Evolutionary conservation across 768 basidiomycete species (phyloP).

Genomic region (Nevesoporus exiguus): DNA sequence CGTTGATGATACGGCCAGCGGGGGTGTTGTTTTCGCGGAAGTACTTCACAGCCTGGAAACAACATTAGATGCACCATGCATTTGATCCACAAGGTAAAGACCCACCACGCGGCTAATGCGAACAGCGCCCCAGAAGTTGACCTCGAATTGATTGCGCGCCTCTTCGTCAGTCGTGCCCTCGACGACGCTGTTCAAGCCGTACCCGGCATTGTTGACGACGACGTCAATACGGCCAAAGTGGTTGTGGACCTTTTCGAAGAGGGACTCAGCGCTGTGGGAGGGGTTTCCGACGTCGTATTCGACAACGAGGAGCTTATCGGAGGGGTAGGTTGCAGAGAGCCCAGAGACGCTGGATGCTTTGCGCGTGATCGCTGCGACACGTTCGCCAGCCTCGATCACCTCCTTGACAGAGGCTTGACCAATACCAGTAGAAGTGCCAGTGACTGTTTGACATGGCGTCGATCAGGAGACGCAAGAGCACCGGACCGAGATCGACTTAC

Average conservation of each 20-base stretch:
- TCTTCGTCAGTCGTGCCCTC: conserved; percentile 26
- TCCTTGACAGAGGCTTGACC: conserved; percentile 32
- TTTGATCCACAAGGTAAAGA: not conserved
- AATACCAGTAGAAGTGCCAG: conserved; percentile 40
- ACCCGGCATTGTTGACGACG: conserved; percentile 35
- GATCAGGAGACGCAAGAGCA: not conserved
- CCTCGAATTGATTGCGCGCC: conserved; percentile 29
- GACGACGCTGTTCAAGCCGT: conserved; percentile 22
- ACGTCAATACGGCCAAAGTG: conserved; percentile 33
- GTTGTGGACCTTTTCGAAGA: conserved; percentile 20
- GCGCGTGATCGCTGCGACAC: conserved; percentile 27
- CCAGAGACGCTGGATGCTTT: conserved; percentile 19
- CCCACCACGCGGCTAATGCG: conserved; percentile 24
- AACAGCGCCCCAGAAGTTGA: conserved; percentile 33
- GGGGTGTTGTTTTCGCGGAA: conserved; percentile 31
- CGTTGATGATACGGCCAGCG: conserved; percentile 22
- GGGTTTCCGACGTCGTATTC: conserved; percentile 31
- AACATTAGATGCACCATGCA: not conserved
- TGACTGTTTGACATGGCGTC: conserved; percentile 27
- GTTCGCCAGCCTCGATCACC: conserved; percentile 25
- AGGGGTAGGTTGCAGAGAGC: conserved; percentile 13
- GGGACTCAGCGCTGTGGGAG: conserved; percentile 10
- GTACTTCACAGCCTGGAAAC: conserved; percentile 22
- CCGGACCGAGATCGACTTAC: conserved; percentile 2
- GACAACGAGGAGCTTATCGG: conserved; percentile 26